A percentile compares a stretch with the other conserved stretches of the same genome.
phyloP scores from a whole-genome alignment of 2,329 filamentous ascomycete genomes.

The Dactylonectria estremocensis region DNA sequence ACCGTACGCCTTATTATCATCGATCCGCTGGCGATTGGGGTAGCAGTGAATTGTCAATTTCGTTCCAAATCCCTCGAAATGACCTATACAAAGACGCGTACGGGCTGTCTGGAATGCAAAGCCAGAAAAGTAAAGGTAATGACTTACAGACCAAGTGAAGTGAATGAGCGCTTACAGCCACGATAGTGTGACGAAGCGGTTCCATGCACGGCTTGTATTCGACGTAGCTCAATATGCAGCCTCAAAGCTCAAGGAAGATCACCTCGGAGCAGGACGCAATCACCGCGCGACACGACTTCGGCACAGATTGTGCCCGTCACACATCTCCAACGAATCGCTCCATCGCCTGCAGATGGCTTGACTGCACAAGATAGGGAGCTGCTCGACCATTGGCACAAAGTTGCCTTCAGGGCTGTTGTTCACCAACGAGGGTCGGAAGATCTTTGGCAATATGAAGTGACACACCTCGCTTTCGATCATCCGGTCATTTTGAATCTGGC shows the following conservation, averaged over 20 bases:
- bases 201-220: too few relatives aligned
- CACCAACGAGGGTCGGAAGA: constrained; percentile 19
- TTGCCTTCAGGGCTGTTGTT: constrained; percentile 8
- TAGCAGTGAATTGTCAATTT: too few relatives aligned
- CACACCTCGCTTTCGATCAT: constrained; percentile 13
- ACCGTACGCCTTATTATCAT: too few relatives aligned
- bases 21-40: too few relatives aligned
- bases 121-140: constrained; percentile 22
- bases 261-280: constrained; percentile 2
- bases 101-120: constrained; percentile 12
- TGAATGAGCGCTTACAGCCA: constrained; percentile 7
- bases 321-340: constrained; percentile 13
- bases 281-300: constrained; percentile 7
- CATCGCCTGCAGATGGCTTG: constrained; percentile 19
- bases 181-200: too few relatives aligned
- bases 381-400: constrained; percentile 14
- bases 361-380: constrained; percentile 12
- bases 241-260: constrained; percentile 11
- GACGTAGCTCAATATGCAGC: constrained; percentile 1
- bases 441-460: constrained; percentile 20
- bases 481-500: constrained; percentile 15
- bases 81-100: constrained; percentile 13
- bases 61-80: too few relatives aligned
- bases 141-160: constrained; percentile 13
- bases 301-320: constrained; percentile 7